Evolutionary conservation across 192 early-diverging fungal genomes (phyloP).

Genomic region (Coemansia furcata): DNA sequence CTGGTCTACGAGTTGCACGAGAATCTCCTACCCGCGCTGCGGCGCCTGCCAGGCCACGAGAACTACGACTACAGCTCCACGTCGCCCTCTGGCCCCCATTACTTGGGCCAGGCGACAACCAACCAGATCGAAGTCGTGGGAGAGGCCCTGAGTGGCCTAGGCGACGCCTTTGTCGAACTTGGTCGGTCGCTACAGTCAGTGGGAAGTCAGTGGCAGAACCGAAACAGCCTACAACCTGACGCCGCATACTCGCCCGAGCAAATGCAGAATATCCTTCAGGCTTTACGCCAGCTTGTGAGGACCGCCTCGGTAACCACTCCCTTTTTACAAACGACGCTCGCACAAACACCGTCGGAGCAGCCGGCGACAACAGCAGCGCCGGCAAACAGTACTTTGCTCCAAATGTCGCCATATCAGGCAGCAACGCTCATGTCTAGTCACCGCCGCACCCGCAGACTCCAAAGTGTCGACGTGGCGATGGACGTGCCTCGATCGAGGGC

Average conservation of each 20-base stretch:
- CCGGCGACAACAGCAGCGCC: background rate
- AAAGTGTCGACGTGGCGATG: background rate
- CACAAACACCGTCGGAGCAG: background rate
- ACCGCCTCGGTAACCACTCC: constrained; percentile 20
- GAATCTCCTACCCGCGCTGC: constrained; percentile 25
- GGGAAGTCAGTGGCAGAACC: constrained; percentile 28
- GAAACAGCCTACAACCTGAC: background rate
- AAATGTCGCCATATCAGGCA: background rate
- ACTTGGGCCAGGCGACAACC: constrained; percentile 12
- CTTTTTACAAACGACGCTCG: constrained; percentile 23
- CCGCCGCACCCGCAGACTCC: background rate
- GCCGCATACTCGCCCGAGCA: constrained; percentile 9
- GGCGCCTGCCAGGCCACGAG: constrained; percentile 23
- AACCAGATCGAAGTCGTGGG: constrained; percentile 18
- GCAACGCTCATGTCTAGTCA: background rate
- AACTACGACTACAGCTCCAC: constrained; percentile 14
- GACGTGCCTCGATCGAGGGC: background rate
- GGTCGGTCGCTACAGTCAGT: constrained; percentile 32
- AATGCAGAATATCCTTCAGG: constrained; percentile 14
- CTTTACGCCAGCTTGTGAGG: constrained; percentile 13
- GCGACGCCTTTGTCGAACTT: constrained; percentile 42
- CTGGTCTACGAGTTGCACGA: constrained; percentile 29
- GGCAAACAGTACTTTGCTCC: background rate
- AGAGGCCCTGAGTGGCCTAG: constrained; percentile 19
- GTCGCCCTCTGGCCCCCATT: constrained; percentile 8